A percentile compares a stretch with the other conserved stretches of the same genome.
phyloP scores from a whole-genome alignment of 495 filamentous ascomycete species.

The Amniculicola lignicola region DNA sequence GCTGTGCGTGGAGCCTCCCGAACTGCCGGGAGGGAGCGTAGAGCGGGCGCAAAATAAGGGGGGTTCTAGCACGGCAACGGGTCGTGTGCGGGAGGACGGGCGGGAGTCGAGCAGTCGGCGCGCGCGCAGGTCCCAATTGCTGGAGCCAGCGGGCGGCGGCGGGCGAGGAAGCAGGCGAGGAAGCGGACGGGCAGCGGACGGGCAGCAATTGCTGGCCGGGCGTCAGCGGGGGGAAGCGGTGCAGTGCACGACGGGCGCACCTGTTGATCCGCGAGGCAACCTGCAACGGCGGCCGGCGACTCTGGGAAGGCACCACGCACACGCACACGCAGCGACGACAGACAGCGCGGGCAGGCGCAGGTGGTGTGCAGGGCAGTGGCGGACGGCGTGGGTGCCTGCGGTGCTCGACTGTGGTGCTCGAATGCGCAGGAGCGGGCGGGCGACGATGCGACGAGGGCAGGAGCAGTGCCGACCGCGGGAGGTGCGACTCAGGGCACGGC shows the following conservation, averaged over 20 bases:
- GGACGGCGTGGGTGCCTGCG: not conserved
- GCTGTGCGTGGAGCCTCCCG: slow-evolving; percentile 32
- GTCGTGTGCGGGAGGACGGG: not conserved
- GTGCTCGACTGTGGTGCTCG: not conserved
- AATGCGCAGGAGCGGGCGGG: not conserved
- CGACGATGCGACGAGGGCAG: not conserved
- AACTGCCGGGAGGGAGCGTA: slow-evolving; percentile 26
- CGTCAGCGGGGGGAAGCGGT: slow-evolving; percentile 11
- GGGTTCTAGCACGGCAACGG: not conserved
- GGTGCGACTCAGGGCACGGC: no score
- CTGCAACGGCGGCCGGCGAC: slow-evolving; percentile 27
- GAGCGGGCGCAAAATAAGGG: slow-evolving; percentile 19
- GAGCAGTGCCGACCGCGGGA: no score
- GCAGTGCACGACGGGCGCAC: slow-evolving; percentile 12
- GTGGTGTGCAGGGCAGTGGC: not conserved
- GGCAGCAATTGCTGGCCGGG: not conserved
- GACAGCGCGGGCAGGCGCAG: not conserved
- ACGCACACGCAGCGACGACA: not conserved
- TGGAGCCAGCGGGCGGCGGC: not conserved
- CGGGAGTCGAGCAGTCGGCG: not conserved
- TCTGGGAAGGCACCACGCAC: not conserved
- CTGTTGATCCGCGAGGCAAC: slow-evolving; percentile 21
- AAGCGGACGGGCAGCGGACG: not conserved
- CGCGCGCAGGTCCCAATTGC: no score
- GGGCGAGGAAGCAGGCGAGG: not conserved